These are phyloP conservation scores for Dentiscutata heterogama DNA, from an alignment of 371 early-diverging fungal genomes.

Conservation along the genomic window DNA sequence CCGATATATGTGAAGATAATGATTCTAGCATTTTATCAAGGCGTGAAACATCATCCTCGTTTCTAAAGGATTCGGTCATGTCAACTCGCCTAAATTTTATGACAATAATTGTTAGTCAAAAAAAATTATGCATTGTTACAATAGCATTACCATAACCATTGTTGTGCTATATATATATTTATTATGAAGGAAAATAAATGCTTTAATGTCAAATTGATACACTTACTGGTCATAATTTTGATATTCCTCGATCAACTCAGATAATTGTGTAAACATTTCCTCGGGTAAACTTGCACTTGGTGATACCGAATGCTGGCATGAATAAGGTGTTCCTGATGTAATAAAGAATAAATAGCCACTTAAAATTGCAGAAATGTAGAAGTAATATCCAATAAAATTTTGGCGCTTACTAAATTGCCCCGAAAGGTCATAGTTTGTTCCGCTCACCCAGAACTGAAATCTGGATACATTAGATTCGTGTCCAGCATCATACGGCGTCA, in stretches of 20 bases:
- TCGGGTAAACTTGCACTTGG: conserved; percentile 58
- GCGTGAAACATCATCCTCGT: conserved; percentile 16
- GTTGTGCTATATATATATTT: neutral
- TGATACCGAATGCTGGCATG: conserved; percentile 59
- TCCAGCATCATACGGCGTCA: conserved; percentile 75
- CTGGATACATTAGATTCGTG: conserved; percentile 63
- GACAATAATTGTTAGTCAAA: conserved; percentile 4
- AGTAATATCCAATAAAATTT: conserved; percentile 29
- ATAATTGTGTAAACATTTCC: conserved; percentile 60
- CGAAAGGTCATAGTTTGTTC: conserved; percentile 53
- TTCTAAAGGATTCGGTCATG: conserved; percentile 15
- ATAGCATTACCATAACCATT: neutral
- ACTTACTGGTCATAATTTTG: conserved; percentile 68
- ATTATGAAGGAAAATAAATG: neutral
- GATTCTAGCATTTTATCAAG: conserved; percentile 37
- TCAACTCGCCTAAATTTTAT: conserved; percentile 33
- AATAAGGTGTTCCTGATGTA: conserved; percentile 61
- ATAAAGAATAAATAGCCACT: neutral
- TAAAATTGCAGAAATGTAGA: neutral
- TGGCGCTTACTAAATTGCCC: conserved; percentile 51
- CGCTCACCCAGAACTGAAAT: conserved; percentile 67
- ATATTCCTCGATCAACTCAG: conserved; percentile 61
- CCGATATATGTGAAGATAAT: conserved; percentile 37
- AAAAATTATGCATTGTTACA: conserved; percentile 18
- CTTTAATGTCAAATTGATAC: neutral